phyloP scores from a whole-genome alignment of 495 filamentous ascomycete species.

The Penicillium waksmanii region DNA sequence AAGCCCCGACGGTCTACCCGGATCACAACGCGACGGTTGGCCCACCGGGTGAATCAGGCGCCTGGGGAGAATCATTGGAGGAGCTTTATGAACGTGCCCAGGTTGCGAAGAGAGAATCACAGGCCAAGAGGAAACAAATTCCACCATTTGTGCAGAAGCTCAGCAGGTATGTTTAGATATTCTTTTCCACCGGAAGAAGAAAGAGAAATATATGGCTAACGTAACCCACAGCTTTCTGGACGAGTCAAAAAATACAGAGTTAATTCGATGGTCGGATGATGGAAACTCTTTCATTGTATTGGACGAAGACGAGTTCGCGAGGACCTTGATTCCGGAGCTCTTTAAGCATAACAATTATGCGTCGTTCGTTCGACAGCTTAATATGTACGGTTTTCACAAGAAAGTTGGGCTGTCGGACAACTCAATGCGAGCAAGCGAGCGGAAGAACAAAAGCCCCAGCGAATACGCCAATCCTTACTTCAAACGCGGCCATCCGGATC shows the following conservation, averaged over 20 bases:
- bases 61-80: constrained; percentile 69
- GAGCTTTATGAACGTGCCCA: constrained; percentile 75
- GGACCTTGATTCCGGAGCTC: constrained; percentile 90
- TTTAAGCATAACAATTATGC: constrained; percentile 99
- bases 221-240: constrained; percentile 76
- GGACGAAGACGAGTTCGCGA: constrained; percentile 99
- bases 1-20: constrained; percentile 50
- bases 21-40: constrained; percentile 45
- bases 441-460: constrained; percentile 95
- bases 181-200: not conserved
- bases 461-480: constrained; percentile 98
- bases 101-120: constrained; percentile 79
- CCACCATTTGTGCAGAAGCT: constrained; percentile 98
- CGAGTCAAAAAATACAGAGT: constrained; percentile 83
- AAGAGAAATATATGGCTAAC: not conserved
- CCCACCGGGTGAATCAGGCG: constrained; percentile 47
- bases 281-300: constrained; percentile 96
- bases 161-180: constrained; percentile 70
- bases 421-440: constrained; percentile 94
- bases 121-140: constrained; percentile 88
- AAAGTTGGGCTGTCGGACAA: constrained; percentile 96
- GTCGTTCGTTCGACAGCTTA: constrained; percentile 96
- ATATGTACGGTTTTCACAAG: constrained; percentile 99
- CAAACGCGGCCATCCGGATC: constrained; percentile 86
- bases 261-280: constrained; percentile 97